A percentile compares a stretch with the other conserved stretches of the same genome.
Conservation (phyloP, 169 alveolate genomes). For the Ichthyophthirius multifiliis region DNA sequence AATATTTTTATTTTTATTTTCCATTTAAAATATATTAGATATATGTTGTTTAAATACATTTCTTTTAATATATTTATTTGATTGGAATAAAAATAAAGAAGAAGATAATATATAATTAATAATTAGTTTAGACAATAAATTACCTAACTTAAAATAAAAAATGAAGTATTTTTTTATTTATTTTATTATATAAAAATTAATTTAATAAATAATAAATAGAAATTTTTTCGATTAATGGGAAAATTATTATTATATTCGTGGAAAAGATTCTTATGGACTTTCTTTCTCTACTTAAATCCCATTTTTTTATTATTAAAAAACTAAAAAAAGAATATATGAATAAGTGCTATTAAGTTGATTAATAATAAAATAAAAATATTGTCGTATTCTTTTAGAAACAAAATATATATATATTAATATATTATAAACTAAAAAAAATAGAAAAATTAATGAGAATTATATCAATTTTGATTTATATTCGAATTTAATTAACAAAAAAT, state of each 20-base stretch:
- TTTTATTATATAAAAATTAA: not conserved
- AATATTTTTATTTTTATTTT: not conserved
- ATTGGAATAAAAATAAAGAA: not conserved
- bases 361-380: not conserved
- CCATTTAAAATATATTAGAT: not conserved
- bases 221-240: not conserved
- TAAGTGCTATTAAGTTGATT: not conserved
- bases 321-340: not conserved
- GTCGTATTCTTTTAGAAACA: not conserved
- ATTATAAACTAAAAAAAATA: too few relatives aligned
- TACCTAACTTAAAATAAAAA: not conserved
- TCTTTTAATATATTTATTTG: not conserved
- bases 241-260: not conserved
- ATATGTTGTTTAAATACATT: not conserved
- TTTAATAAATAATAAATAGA: not conserved
- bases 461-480: too few relatives aligned
- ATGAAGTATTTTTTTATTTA: not conserved
- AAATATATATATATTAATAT: not conserved
- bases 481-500: too few relatives aligned
- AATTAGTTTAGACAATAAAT: not conserved
- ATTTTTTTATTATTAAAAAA: not conserved
- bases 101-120: not conserved
- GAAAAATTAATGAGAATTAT: too few relatives aligned
- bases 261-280: not conserved
- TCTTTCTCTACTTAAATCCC: not conserved